Conservation (phyloP, 306 rosid genomes). For the Quercus cerris region DNA sequence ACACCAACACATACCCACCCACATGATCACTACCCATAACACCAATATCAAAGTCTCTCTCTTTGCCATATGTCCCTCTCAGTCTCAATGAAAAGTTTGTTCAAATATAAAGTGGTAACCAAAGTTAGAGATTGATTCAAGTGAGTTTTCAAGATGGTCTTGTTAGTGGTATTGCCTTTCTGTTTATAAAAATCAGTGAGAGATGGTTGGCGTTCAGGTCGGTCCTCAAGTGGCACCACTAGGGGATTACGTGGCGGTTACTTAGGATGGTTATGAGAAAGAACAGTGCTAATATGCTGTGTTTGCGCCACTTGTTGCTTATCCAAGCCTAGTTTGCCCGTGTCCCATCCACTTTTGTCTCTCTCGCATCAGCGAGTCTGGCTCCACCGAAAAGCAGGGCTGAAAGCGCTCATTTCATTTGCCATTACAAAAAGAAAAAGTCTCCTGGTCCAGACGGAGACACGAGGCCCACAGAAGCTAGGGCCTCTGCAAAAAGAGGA, state of each 20-base stretch:
- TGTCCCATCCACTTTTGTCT: background rate
- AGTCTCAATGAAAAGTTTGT: background rate
- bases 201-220: conserved; percentile 2
- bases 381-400: background rate
- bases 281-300: too few species aligned
- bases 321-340: background rate
- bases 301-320: conserved; percentile 46
- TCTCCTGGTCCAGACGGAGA: background rate
- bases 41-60: conserved; percentile 19
- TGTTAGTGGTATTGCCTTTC: background rate
- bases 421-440: background rate
- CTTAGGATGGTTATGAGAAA: background rate
- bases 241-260: conserved; percentile 40
- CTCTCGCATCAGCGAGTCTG: conserved; percentile 9
- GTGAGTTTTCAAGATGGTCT: background rate
- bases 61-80: conserved; percentile 28
- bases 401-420: too few species aligned
- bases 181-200: background rate
- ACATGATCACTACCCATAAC: conserved; percentile 14
- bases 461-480: background rate
- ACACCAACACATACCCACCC: conserved; percentile 22
- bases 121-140: background rate
- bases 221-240: conserved; percentile 41
- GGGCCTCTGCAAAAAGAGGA: too few species aligned
- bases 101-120: background rate